These are phyloP conservation scores for Encephalitozoon intestinalis DNA, from an alignment of 371 early-diverging fungal genomes.

Conservation along the genomic window DNA sequence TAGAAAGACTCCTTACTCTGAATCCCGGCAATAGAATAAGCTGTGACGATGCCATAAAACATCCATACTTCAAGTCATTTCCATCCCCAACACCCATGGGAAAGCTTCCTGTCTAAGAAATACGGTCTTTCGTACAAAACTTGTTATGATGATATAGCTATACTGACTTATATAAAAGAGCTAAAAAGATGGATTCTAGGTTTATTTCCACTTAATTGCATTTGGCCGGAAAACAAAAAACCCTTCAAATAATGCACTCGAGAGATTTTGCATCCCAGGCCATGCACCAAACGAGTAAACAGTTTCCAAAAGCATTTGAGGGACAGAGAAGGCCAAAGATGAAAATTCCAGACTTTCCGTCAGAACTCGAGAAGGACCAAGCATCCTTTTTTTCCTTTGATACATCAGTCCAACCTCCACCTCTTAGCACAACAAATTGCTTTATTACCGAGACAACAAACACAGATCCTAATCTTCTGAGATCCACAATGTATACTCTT, in stretches of 20 bases:
- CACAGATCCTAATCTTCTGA: slow-evolving; percentile 36
- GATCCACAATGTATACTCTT: slow-evolving; percentile 56
- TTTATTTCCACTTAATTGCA: neutral
- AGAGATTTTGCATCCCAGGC: slow-evolving; percentile 14
- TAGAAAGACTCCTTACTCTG: slow-evolving; percentile 77
- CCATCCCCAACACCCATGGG: slow-evolving; percentile 70
- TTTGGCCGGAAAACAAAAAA: neutral
- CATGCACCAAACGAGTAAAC: neutral
- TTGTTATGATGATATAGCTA: neutral
- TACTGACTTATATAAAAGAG: too few relatives aligned
- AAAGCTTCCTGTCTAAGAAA: neutral
- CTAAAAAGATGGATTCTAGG: neutral
- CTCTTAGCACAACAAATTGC: slow-evolving; percentile 44
- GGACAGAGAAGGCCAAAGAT: slow-evolving; percentile 22
- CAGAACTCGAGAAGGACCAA: slow-evolving; percentile 25
- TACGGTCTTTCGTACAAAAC: neutral
- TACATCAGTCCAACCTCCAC: slow-evolving; percentile 29
- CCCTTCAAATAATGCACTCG: slow-evolving; percentile 22
- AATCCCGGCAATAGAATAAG: slow-evolving; percentile 79
- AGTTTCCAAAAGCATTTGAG: slow-evolving; percentile 31
- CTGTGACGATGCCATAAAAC: slow-evolving; percentile 72
- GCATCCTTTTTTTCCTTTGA: slow-evolving; percentile 13
- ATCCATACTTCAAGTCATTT: slow-evolving; percentile 75
- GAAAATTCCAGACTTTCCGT: slow-evolving; percentile 25
- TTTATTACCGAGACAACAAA: slow-evolving; percentile 41